Evolutionary conservation across 108 stramenopile genomes (phyloP).

Genomic region (Conticribra weissflogii): DNA sequence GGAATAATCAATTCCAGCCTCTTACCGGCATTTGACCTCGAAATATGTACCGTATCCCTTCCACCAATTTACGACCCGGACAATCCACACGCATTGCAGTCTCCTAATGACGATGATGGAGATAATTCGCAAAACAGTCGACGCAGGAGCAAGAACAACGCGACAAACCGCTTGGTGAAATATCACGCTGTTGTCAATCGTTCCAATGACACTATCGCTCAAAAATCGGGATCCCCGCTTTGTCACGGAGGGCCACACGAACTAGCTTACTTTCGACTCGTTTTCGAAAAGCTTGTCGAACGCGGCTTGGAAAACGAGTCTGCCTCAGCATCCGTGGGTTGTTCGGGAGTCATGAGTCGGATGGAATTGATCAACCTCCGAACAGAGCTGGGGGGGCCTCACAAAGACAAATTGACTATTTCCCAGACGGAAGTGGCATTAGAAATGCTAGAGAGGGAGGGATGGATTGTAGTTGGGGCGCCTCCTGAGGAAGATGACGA

Average conservation of each 20-base stretch:
- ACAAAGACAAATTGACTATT: constrained; percentile 47
- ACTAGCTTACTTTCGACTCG: constrained; percentile 52
- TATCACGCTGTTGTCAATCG: constrained; percentile 70
- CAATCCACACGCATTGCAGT: background rate
- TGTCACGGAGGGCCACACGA: constrained; percentile 50
- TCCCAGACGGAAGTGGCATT: constrained; percentile 48
- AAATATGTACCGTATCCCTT: constrained; percentile 64
- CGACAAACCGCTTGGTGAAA: constrained; percentile 13
- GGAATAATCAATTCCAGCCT: constrained; percentile 65
- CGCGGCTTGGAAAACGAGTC: constrained; percentile 16
- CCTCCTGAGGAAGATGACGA: constrained; percentile 39
- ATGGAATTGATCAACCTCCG: constrained; percentile 70
- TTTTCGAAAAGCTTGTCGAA: constrained; percentile 58
- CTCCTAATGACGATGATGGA: background rate
- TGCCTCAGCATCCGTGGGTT: constrained; percentile 11
- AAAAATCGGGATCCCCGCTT: constrained; percentile 31
- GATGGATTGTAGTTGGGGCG: constrained; percentile 49
- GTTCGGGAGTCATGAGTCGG: constrained; percentile 37
- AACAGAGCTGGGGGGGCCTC: constrained; percentile 51
- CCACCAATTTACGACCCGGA: constrained; percentile 32
- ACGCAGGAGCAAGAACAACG: background rate
- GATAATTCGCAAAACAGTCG: background rate
- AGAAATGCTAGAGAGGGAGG: constrained; percentile 27
- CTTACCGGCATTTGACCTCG: constrained; percentile 61
- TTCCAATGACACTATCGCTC: constrained; percentile 46